phyloP scores from a whole-genome alignment of 306 rosid genomes.

The Coriaria nepalensis region DNA sequence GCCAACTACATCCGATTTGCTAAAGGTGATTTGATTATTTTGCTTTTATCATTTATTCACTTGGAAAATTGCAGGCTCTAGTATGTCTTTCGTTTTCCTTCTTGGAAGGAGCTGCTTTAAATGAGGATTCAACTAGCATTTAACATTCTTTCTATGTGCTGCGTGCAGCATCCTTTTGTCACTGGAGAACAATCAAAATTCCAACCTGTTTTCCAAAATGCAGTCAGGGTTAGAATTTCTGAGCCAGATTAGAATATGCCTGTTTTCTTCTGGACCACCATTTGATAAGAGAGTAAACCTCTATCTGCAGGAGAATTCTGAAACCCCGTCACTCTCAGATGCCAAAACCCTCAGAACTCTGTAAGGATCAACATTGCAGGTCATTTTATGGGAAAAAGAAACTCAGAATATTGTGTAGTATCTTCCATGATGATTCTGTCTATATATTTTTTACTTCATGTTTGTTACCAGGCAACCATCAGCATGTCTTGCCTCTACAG shows the following conservation, averaged over 20 bases:
- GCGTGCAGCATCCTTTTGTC: slow-evolving; percentile 85
- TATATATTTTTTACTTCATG: slow-evolving; percentile 9
- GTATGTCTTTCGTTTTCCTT: slow-evolving; percentile 9
- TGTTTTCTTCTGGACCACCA: slow-evolving; percentile 4
- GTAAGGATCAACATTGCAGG: slow-evolving; percentile 27
- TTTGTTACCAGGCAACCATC: slow-evolving; percentile 30
- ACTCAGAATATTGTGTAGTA: slow-evolving; percentile 15
- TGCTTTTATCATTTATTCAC: slow-evolving; percentile 5
- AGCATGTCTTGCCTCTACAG: slow-evolving; percentile 23
- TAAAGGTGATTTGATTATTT: slow-evolving; percentile 54
- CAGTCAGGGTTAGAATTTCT: slow-evolving; percentile 45
- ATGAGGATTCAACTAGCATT: slow-evolving; percentile 12
- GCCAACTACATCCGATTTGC: slow-evolving; percentile 69
- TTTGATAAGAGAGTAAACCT: slow-evolving; percentile 12
- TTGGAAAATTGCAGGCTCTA: slow-evolving; percentile 7
- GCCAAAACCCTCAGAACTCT: slow-evolving; percentile 22
- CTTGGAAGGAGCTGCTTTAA: slow-evolving; percentile 6
- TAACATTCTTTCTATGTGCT: slow-evolving; percentile 19
- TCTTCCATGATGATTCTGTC: slow-evolving; percentile 9
- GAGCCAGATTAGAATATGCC: slow-evolving; percentile 11
- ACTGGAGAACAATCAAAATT: slow-evolving; percentile 41
- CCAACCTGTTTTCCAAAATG: slow-evolving; percentile 18
- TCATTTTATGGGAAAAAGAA: neutral
- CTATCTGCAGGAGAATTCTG: slow-evolving; percentile 41
- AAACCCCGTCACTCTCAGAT: slow-evolving; percentile 29